Conservation (phyloP, 768 basidiomycete genomes). For the Cystofilobasidium macerans region DNA sequence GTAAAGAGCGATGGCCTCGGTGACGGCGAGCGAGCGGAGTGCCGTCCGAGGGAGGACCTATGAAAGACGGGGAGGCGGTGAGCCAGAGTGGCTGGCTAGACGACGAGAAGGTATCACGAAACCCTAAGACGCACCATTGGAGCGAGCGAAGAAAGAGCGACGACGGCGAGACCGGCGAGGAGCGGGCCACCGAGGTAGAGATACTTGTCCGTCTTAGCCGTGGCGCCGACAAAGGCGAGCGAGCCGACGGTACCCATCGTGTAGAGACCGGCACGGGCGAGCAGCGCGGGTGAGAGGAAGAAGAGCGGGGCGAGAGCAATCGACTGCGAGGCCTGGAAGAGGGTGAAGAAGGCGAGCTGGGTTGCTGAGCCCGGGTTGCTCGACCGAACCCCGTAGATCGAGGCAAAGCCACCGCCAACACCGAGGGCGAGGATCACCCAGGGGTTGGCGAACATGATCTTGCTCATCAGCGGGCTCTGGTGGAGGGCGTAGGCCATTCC, state of each 20-base stretch:
- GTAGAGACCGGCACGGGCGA: conserved; percentile 73
- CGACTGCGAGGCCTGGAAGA: conserved; percentile 76
- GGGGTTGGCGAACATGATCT: conserved; percentile 73
- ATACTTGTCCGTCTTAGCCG: conserved; percentile 73
- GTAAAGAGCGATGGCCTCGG: conserved; percentile 69
- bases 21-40: conserved; percentile 59
- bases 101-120: no score
- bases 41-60: conserved; percentile 66
- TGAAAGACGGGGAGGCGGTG: no score
- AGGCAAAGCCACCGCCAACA: conserved; percentile 54
- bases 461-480: conserved; percentile 43
- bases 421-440: conserved; percentile 76
- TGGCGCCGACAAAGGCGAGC: conserved; percentile 76
- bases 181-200: conserved; percentile 80
- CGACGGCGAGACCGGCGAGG: conserved; percentile 76
- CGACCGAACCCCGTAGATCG: conserved; percentile 44
- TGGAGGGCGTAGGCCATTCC: conserved; percentile 55
- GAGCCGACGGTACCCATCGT: conserved; percentile 72
- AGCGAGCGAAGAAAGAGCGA: conserved; percentile 73
- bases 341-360: conserved; percentile 31
- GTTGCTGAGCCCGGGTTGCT: neutral
- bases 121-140: no score
- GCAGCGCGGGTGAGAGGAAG: conserved; percentile 72
- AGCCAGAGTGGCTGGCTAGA: no score
- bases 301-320: conserved; percentile 79